Conservation (phyloP, 75 land plant species). For the Azolla pinnata region DNA sequence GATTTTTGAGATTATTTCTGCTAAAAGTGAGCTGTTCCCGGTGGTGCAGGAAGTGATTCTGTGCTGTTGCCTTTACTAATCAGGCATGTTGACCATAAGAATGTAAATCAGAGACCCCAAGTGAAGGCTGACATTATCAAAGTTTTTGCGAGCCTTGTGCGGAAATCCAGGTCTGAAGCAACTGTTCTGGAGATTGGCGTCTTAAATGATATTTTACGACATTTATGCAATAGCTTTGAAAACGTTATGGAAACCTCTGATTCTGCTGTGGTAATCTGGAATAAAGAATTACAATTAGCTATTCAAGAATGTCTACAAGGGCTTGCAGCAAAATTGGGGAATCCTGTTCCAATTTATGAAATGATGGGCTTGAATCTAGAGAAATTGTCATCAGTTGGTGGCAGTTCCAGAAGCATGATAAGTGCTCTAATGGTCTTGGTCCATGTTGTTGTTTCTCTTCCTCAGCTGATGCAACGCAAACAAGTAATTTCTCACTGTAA, state of each 20-base stretch:
- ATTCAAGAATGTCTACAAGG: slow-evolving; percentile 81
- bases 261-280: slow-evolving; percentile 34
- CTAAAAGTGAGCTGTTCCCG: no score
- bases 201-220: slow-evolving; percentile 75
- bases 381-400: slow-evolving; percentile 42
- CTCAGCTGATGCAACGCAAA: not conserved
- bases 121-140: slow-evolving; percentile 59
- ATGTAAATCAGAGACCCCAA: slow-evolving; percentile 52
- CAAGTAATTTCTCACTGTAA: not conserved
- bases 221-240: slow-evolving; percentile 73
- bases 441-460: slow-evolving; percentile 40
- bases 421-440: slow-evolving; percentile 65
- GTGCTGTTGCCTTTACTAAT: slow-evolving; percentile 56
- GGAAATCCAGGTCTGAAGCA: slow-evolving; percentile 44
- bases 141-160: slow-evolving; percentile 46
- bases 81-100: slow-evolving; percentile 88
- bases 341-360: slow-evolving; percentile 54
- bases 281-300: slow-evolving; percentile 55
- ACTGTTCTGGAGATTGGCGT: slow-evolving; percentile 54
- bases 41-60: slow-evolving; percentile 57
- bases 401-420: slow-evolving; percentile 61
- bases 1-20: not conserved
- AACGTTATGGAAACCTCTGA: slow-evolving; percentile 44
- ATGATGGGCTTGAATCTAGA: slow-evolving; percentile 77
- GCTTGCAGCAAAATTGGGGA: slow-evolving; percentile 64